phyloP scores from a whole-genome alignment of 441 rosid species.

The Biscutella laevigata region DNA sequence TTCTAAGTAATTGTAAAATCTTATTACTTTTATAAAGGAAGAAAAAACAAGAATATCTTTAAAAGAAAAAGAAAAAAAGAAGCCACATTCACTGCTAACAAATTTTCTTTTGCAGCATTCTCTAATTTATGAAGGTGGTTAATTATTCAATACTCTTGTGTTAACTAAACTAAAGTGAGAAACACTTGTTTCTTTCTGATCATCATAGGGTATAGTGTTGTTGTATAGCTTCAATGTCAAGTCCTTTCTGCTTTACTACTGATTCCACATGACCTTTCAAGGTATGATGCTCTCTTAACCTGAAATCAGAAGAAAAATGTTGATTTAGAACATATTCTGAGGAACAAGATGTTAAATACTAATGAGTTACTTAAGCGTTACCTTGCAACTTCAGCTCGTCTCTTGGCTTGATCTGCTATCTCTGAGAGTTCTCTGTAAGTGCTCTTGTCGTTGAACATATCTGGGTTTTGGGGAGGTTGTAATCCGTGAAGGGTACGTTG shows the following conservation, averaged over 20 bases:
- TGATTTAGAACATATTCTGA: not conserved
- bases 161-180: conserved; percentile 26
- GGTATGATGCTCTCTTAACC: conserved; percentile 62
- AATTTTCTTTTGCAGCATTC: conserved; percentile 3
- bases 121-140: conserved; percentile 17
- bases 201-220: conserved; percentile 59
- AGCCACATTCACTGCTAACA: conserved; percentile 21
- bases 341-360: not conserved
- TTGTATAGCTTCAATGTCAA: conserved; percentile 59
- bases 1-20: conserved; percentile 17
- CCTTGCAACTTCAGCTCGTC: conserved; percentile 67
- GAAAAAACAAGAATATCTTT: conserved; percentile 7
- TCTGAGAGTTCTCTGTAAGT: conserved; percentile 53
- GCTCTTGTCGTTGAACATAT: conserved; percentile 36
- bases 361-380: conserved; percentile 14
- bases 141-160: conserved; percentile 24
- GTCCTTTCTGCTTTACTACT: conserved; percentile 64
- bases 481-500: conserved; percentile 69
- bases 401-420: conserved; percentile 64
- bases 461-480: conserved; percentile 39
- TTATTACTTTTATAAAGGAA: conserved; percentile 16
- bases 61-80: conserved; percentile 1
- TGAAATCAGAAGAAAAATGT: conserved; percentile 13
- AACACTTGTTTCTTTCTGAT: conserved; percentile 12
- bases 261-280: conserved; percentile 72